phyloP scores from a whole-genome alignment of 2,329 filamentous ascomycete species.

The Corynespora cassiicola region DNA sequence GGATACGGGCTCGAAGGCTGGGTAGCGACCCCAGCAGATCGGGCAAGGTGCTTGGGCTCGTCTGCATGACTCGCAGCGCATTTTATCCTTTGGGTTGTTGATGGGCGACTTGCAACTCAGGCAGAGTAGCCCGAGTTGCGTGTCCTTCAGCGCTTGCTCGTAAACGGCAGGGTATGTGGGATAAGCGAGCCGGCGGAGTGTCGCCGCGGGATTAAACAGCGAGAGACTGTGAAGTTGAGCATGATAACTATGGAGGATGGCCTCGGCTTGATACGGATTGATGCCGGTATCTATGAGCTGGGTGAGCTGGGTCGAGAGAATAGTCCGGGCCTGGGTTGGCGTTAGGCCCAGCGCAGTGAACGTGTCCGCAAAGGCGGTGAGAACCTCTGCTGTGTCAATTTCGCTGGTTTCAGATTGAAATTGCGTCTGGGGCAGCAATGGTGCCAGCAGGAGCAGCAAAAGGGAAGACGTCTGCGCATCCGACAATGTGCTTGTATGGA shows the following conservation, averaged over 20 bases:
- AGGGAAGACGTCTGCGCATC: constrained; percentile 57
- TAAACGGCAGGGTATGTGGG: constrained; percentile 63
- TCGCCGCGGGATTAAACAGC: constrained; percentile 60
- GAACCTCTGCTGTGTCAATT: constrained; percentile 37
- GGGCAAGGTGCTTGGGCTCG: constrained; percentile 50
- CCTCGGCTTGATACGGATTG: constrained; percentile 60
- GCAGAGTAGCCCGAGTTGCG: constrained; percentile 61
- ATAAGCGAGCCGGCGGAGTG: constrained; percentile 63
- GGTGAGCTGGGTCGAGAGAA: constrained; percentile 48
- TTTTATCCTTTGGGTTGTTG: constrained; percentile 58
- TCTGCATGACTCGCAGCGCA: constrained; percentile 59
- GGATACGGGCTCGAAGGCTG: constrained; percentile 46
- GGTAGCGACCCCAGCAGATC: constrained; percentile 52
- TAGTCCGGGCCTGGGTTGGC: constrained; percentile 46
- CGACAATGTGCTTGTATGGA: constrained; percentile 48
- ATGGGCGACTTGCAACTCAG: constrained; percentile 63
- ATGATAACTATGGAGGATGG: constrained; percentile 64
- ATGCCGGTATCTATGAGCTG: constrained; percentile 52
- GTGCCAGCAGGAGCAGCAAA: constrained; percentile 53
- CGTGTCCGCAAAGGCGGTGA: constrained; percentile 48
- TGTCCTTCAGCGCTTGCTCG: constrained; percentile 62
- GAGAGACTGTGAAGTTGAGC: constrained; percentile 57
- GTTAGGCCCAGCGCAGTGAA: constrained; percentile 46
- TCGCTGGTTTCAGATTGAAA: constrained; percentile 32
- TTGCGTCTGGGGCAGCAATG: constrained; percentile 53